A percentile compares a stretch with the other conserved stretches of the same genome.
These are phyloP conservation scores for Melastoma candidum DNA, from an alignment of 441 rosid species.

Conservation along the genomic window DNA sequence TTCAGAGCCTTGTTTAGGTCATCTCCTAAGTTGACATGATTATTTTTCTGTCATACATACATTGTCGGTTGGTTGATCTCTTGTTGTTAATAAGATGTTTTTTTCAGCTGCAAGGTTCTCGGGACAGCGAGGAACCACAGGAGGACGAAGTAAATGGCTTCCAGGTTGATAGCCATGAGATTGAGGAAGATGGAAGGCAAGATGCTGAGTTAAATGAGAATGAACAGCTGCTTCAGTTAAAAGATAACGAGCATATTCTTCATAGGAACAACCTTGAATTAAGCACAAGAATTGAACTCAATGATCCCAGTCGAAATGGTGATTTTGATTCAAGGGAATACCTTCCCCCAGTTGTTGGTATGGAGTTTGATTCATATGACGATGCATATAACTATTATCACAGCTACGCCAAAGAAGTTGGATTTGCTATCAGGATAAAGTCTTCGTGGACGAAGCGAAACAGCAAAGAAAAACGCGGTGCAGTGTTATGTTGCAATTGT, in stretches of 20 bases:
- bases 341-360: slow-evolving; percentile 48
- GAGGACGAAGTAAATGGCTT: slow-evolving; percentile 26
- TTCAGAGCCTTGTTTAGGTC: too few relatives aligned
- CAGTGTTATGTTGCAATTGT: slow-evolving; percentile 88
- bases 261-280: slow-evolving; percentile 25
- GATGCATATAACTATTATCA: slow-evolving; percentile 81
- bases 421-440: slow-evolving; percentile 80
- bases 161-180: slow-evolving; percentile 25
- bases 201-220: slow-evolving; percentile 22
- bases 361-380: slow-evolving; percentile 84
- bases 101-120: slow-evolving; percentile 24
- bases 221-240: slow-evolving; percentile 29
- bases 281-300: slow-evolving; percentile 14
- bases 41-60: too few relatives aligned
- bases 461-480: slow-evolving; percentile 98
- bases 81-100: too few relatives aligned
- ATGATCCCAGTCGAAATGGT: slow-evolving; percentile 22
- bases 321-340: slow-evolving; percentile 30
- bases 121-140: slow-evolving; percentile 46
- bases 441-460: slow-evolving; percentile 95
- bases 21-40: too few relatives aligned
- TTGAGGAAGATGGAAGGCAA: slow-evolving; percentile 21
- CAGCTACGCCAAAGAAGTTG: slow-evolving; percentile 62
- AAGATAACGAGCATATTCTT: slow-evolving; percentile 37
- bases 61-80: too few relatives aligned